Evolutionary conservation across 345 rosid genomes (phyloP).

Genomic region (Rhodamnia rubescens): DNA sequence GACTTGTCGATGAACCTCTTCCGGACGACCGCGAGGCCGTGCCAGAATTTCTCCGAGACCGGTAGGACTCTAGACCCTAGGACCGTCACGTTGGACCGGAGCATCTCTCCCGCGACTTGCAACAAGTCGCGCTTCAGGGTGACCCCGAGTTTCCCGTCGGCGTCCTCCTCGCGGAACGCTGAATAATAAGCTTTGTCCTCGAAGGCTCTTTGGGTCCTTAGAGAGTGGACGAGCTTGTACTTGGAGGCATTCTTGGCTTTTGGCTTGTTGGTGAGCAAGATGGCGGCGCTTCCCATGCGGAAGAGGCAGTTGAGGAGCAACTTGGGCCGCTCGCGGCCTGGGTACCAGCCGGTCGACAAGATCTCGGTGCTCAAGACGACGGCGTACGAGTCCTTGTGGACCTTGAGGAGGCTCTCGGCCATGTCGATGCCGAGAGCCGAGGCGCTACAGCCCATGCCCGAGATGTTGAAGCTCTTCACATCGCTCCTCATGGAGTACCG

Average conservation of each 20-base stretch:
- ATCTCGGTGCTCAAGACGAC: conserved; percentile 48
- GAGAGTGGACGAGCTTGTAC: conserved; percentile 17
- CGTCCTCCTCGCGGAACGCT: conserved; percentile 39
- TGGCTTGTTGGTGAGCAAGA: conserved; percentile 33
- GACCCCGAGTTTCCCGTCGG: conserved; percentile 37
- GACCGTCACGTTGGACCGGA: conserved; percentile 13
- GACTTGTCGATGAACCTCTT: conserved; percentile 14
- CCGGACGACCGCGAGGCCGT: conserved; percentile 10
- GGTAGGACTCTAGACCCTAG: conserved; percentile 32
- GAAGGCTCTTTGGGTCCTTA: conserved; percentile 30
- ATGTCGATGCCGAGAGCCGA: conserved; percentile 28
- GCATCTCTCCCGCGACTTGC: conserved; percentile 25
- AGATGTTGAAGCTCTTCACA: conserved; percentile 32
- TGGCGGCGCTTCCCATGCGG: conserved; percentile 52
- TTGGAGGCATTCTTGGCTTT: conserved; percentile 18
- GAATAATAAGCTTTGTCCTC: conserved; percentile 25
- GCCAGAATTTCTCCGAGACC: conserved; percentile 10
- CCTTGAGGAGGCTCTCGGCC: conserved; percentile 27
- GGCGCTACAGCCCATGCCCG: conserved; percentile 71
- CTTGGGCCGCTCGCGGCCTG: conserved; percentile 33
- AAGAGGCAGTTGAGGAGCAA: conserved; percentile 42
- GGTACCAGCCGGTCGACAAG: conserved; percentile 47
- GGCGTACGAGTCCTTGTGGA: conserved; percentile 22
- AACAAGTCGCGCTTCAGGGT: conserved; percentile 29
- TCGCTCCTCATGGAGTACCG: conserved; percentile 32